Conservation (phyloP, 1,284 basidiomycete species). For the Naganishia sp. region DNA sequence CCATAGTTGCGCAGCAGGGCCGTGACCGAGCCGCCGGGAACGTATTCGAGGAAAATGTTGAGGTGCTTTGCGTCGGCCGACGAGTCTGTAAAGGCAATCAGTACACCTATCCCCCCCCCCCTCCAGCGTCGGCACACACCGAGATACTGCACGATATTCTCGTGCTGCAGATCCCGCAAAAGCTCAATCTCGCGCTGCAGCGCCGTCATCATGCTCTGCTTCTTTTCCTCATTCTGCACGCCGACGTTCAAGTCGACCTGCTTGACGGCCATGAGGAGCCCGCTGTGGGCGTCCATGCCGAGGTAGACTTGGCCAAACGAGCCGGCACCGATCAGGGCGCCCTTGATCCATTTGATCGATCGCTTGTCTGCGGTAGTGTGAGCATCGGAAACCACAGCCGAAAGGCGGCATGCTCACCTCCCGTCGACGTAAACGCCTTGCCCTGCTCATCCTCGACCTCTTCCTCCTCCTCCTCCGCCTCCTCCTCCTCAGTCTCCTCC, state of each 20-base stretch:
- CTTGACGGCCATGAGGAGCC: conserved; percentile 97
- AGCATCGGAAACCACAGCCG: conserved; percentile 14
- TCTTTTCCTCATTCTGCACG: conserved; percentile 86
- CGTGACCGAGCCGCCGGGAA: conserved; percentile 95
- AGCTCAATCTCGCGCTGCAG: conserved; percentile 95
- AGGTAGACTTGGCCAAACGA: conserved; percentile 95
- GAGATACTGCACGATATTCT: conserved; percentile 97
- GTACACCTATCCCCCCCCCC: no score
- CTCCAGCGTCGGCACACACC: conserved; percentile 59
- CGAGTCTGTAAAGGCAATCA: conserved; percentile 63
- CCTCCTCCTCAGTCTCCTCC: conserved; percentile 39
- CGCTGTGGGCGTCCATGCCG: conserved; percentile 93
- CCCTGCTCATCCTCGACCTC: conserved; percentile 56
- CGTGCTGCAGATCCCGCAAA: conserved; percentile 90
- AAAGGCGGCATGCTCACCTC: conserved; percentile 57
- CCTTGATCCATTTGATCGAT: conserved; percentile 97
- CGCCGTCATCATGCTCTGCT: conserved; percentile 91
- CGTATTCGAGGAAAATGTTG: conserved; percentile 99
- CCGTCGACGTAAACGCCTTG: conserved; percentile 62
- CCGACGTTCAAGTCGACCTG: conserved; percentile 93
- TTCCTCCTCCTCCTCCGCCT: conserved; percentile 50
- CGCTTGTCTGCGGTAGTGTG: conserved; percentile 54
- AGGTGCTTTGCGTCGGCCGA: conserved; percentile 83
- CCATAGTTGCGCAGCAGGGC: conserved; percentile 91
- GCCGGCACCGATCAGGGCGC: conserved; percentile 94